Evolutionary conservation across 192 early-diverging fungal genomes (phyloP).

Genomic region (Backusella mclennaniae): DNA sequence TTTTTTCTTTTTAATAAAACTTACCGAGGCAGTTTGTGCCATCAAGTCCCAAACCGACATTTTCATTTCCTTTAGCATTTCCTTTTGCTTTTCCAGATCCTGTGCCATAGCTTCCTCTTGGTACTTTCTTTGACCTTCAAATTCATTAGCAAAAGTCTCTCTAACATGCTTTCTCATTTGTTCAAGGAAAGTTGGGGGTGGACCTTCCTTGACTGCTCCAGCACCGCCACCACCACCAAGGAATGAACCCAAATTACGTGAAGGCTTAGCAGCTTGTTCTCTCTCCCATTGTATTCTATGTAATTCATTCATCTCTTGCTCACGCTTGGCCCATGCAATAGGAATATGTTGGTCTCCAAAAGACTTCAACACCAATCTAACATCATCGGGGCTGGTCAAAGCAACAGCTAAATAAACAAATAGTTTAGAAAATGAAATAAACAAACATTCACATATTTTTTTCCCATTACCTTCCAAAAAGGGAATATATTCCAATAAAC

Average conservation of each 20-base stretch:
- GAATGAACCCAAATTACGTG: conserved; percentile 51
- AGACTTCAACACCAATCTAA: conserved; percentile 66
- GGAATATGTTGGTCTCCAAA: conserved; percentile 72
- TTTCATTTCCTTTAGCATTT: conserved; percentile 89
- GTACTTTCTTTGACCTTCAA: conserved; percentile 61
- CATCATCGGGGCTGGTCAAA: conserved; percentile 73
- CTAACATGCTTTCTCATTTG: conserved; percentile 60
- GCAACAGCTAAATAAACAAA: conserved; percentile 44
- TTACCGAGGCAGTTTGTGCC: conserved; percentile 46
- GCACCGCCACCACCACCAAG: conserved; percentile 34
- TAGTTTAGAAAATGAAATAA: neutral
- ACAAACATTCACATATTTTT: conserved; percentile 17
- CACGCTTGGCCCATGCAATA: conserved; percentile 65
- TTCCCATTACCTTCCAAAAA: conserved; percentile 79
- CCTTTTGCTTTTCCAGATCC: conserved; percentile 62
- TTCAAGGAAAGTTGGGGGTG: conserved; percentile 61
- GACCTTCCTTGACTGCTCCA: conserved; percentile 52
- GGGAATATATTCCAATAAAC: conserved; percentile 80
- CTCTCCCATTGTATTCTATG: conserved; percentile 68
- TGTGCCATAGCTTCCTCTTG: conserved; percentile 62
- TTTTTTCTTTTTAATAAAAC: neutral
- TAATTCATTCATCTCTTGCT: conserved; percentile 62
- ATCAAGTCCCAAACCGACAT: conserved; percentile 84
- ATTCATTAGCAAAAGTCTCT: conserved; percentile 73
- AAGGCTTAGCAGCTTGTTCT: conserved; percentile 49